Conservation (phyloP, 2,329 filamentous ascomycete genomes). For the Xylariaceae sp. region DNA sequence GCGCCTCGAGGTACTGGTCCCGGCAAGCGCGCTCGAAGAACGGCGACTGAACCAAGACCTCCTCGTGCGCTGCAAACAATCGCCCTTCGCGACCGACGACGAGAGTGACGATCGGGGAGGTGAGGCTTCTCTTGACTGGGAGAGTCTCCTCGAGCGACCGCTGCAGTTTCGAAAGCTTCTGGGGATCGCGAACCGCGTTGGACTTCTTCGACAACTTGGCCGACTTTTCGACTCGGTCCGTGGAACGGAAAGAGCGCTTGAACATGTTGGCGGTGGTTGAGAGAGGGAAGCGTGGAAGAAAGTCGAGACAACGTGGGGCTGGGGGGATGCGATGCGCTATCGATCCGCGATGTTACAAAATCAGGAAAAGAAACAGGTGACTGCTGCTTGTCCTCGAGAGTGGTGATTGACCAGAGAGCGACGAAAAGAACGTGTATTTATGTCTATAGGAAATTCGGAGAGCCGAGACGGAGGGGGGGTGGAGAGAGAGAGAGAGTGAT, state of each 20-base stretch:
- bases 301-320: conserved; percentile 26
- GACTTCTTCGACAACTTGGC: conserved; percentile 73
- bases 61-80: conserved; percentile 92
- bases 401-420: conserved; percentile 42
- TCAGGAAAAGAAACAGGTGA: conserved; percentile 27
- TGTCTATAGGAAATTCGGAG: conserved; percentile 18
- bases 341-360: conserved; percentile 28
- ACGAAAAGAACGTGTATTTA: conserved; percentile 47
- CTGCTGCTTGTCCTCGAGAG: conserved; percentile 16
- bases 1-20: conserved; percentile 69
- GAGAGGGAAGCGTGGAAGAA: conserved; percentile 26
- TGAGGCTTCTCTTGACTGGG: conserved; percentile 37
- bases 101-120: conserved; percentile 78
- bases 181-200: conserved; percentile 61
- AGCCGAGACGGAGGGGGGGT: conserved; percentile 29
- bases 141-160: conserved; percentile 64
- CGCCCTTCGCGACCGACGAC: conserved; percentile 81
- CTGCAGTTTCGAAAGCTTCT: conserved; percentile 82
- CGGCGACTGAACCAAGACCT: conserved; percentile 81
- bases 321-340: too few species aligned
- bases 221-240: conserved; percentile 85
- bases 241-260: conserved; percentile 83
- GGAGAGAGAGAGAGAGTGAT: conserved; percentile 31
- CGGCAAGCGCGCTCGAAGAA: conserved; percentile 75
- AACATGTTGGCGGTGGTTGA: conserved; percentile 65